Evolutionary conservation across 805 yeast species (phyloP).

Genomic region (Metschnikowia kunwiensis): DNA sequence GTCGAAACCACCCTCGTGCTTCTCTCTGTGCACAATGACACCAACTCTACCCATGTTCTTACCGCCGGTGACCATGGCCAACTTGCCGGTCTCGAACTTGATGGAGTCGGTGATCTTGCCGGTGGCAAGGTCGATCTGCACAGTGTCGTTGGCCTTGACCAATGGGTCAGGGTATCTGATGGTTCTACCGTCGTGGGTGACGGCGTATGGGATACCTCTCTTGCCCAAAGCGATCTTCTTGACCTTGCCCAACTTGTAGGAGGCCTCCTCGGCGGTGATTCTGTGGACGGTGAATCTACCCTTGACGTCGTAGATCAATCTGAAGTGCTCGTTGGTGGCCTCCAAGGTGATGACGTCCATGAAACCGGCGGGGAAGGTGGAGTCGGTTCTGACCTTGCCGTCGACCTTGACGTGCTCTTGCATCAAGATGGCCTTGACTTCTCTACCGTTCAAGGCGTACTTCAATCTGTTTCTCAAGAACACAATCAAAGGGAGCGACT

Average conservation of each 20-base stretch:
- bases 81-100: conserved; percentile 86
- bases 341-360: conserved; percentile 97
- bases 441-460: conserved; percentile 99
- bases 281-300: conserved; percentile 99
- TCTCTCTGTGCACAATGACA: conserved; percentile 92
- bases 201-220: conserved; percentile 97
- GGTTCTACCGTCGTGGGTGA: conserved; percentile 99
- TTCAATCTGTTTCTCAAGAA: conserved; percentile 98
- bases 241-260: conserved; percentile 97
- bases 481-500: conserved; percentile 94
- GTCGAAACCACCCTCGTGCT: conserved; percentile 98
- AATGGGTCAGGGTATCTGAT: conserved; percentile 99
- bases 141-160: conserved; percentile 96
- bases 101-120: conserved; percentile 90
- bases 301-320: conserved; percentile 96
- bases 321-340: conserved; percentile 99
- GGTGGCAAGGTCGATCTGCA: conserved; percentile 92
- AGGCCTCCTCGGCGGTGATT: conserved; percentile 97
- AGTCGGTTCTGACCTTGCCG: conserved; percentile 98
- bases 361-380: conserved; percentile 99
- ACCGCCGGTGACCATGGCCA: conserved; percentile 95
- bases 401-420: conserved; percentile 98
- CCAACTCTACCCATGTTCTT: conserved; percentile 98
- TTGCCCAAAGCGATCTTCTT: conserved; percentile 98
- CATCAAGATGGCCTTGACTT: conserved; percentile 96